These are phyloP conservation scores for Sporisorium scitamineum DNA, from an alignment of 1,284 basidiomycete genomes.

Conservation along the genomic window DNA sequence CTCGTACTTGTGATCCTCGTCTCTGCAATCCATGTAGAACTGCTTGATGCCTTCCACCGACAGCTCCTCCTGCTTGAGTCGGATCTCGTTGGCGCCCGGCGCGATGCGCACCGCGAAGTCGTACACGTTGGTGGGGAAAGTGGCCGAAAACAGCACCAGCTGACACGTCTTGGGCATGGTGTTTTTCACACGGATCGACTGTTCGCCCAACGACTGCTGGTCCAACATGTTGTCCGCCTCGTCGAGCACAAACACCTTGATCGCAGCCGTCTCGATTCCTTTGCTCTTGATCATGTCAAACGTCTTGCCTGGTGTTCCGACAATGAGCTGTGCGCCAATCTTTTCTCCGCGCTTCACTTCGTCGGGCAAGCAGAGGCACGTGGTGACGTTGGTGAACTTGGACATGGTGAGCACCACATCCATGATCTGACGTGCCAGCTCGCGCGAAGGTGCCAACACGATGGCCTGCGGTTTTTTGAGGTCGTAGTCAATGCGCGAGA, in stretches of 20 bases:
- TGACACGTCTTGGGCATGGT: conserved; percentile 79
- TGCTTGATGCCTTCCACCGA: conserved; percentile 95
- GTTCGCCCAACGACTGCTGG: conserved; percentile 94
- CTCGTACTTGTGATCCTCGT: conserved; percentile 94
- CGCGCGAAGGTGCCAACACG: conserved; percentile 80
- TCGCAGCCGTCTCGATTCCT: conserved; percentile 76
- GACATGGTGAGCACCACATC: conserved; percentile 93
- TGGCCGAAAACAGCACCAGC: conserved; percentile 96
- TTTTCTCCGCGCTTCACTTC: conserved; percentile 76
- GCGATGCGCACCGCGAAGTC: conserved; percentile 91
- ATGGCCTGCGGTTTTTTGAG: conserved; percentile 80
- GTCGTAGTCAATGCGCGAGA: conserved; percentile 89
- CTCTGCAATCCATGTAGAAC: conserved; percentile 88
- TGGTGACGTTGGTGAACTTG: conserved; percentile 91
- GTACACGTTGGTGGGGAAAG: conserved; percentile 93
- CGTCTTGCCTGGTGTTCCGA: conserved; percentile 97
- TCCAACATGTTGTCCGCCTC: conserved; percentile 99
- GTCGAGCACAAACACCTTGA: conserved; percentile 96
- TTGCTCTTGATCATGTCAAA: conserved; percentile 77
- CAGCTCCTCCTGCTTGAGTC: conserved; percentile 92
- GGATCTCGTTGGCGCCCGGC: conserved; percentile 94
- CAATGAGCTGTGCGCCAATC: conserved; percentile 88
- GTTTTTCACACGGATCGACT: conserved; percentile 91
- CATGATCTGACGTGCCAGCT: conserved; percentile 97
- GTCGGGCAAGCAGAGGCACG: conserved; percentile 94